These are phyloP conservation scores for Xanthoconium separans DNA, from an alignment of 1,284 basidiomycete species.

Conservation along the genomic window DNA sequence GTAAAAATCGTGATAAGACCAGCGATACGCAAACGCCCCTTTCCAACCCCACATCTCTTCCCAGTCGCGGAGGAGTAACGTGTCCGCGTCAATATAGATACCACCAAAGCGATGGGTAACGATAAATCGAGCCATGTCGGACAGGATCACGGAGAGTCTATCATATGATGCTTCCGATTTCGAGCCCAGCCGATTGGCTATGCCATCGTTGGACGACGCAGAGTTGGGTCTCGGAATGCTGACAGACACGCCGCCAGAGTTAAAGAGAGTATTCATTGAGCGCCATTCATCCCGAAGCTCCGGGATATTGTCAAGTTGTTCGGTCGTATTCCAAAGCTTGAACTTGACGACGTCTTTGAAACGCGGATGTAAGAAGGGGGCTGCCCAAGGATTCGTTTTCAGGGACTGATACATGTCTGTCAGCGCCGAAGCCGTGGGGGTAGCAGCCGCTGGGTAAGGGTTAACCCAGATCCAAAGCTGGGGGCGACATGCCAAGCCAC, in stretches of 20 bases:
- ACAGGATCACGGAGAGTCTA: constrained; percentile 75
- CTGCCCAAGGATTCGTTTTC: constrained; percentile 75
- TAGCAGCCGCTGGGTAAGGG: constrained; percentile 63
- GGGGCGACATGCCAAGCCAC: constrained; percentile 52
- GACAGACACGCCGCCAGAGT: constrained; percentile 63
- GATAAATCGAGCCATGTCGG: constrained; percentile 84
- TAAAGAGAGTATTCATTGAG: constrained; percentile 61
- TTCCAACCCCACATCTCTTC: constrained; percentile 86
- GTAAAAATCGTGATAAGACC: constrained; percentile 76
- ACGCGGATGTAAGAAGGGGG: constrained; percentile 76
- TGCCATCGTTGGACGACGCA: constrained; percentile 43
- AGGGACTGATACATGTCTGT: constrained; percentile 65
- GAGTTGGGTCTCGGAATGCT: constrained; percentile 38
- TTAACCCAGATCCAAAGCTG: constrained; percentile 89
- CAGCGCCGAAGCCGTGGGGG: constrained; percentile 65
- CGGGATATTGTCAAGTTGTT: constrained; percentile 76
- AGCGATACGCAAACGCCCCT: constrained; percentile 83
- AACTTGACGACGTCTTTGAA: constrained; percentile 79
- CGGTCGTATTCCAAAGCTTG: constrained; percentile 87
- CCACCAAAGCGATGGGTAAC: constrained; percentile 83
- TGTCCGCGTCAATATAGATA: constrained; percentile 84
- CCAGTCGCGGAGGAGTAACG: constrained; percentile 85
- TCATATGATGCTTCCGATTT: constrained; percentile 72
- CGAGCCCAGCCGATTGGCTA: constrained; percentile 69
- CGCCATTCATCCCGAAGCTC: constrained; percentile 79